phyloP scores from a whole-genome alignment of 805 yeast genomes.

The Jamesozyma lodderae region DNA sequence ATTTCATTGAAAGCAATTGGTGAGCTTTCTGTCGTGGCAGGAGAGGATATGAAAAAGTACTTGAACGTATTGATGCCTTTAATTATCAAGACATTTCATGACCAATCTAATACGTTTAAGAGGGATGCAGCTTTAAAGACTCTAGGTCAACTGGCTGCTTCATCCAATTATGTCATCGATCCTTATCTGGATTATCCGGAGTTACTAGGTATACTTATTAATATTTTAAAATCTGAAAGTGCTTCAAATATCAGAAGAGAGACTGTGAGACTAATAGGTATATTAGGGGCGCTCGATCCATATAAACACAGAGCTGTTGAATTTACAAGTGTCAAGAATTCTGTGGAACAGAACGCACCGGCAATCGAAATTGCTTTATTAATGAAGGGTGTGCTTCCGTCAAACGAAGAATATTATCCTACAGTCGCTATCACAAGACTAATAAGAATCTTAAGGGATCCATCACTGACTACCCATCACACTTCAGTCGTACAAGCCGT shows the following conservation, averaged over 20 bases:
- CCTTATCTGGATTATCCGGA: conserved; percentile 91
- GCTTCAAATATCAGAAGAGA: conserved; percentile 72
- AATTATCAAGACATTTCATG: conserved; percentile 79
- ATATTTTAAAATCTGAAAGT: conserved; percentile 72
- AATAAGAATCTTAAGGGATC: conserved; percentile 75
- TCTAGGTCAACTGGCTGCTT: conserved; percentile 78
- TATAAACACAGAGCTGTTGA: conserved; percentile 91
- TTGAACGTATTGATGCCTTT: conserved; percentile 77
- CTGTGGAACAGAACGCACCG: conserved; percentile 75
- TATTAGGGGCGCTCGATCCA: conserved; percentile 94
- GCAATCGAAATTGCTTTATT: conserved; percentile 82
- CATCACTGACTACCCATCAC: conserved; percentile 78
- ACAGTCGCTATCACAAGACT: conserved; percentile 85
- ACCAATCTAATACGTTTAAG: conserved; percentile 80
- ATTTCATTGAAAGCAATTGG: conserved; percentile 83
- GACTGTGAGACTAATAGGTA: conserved; percentile 82
- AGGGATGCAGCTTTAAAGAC: conserved; percentile 85
- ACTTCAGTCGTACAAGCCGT: conserved; percentile 91
- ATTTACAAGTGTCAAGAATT: conserved; percentile 40
- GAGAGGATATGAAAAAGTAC: conserved; percentile 69
- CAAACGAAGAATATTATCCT: conserved; percentile 87
- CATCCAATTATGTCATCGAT: conserved; percentile 91
- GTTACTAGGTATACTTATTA: conserved; percentile 68
- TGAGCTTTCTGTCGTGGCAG: conserved; percentile 79
- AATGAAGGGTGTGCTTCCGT: conserved; percentile 91